Base-by-base conservation (phyloP, 495 filamentous ascomycete genomes). In the Lophium mytilinum region DNA sequence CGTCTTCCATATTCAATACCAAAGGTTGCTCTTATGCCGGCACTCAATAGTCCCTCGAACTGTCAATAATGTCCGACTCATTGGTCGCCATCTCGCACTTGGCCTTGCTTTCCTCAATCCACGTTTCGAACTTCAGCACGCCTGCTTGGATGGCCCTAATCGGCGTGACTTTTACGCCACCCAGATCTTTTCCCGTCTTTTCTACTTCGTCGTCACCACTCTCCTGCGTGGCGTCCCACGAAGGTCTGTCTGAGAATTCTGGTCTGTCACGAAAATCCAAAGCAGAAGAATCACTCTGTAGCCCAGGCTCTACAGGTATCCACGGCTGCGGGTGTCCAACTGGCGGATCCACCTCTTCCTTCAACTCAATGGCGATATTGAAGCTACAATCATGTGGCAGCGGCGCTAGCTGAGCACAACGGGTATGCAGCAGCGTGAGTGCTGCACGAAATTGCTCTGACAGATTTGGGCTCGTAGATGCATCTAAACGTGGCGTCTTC, bases 331-430 rank as follows among this genome's bases (percentile, higher is more conserved):
- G 82, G 67, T 85, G 80, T 71, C 83, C 83, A 60, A 90, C 82
- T n/a, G 90, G 93, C 18, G 86, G 80, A 39, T 83, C 76, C 2
- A 57, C 80, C 47, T 88, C 82, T 50, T 88, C 84, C 37, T 83
- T 80, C 58, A 96, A 74, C 72, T 97, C 93, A 30, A 96, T 83
- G 35, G 85, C 88, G 24, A 97, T 75, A 12, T 89, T 95, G 65
- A 89, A 97, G 15, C 86, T 87, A 70, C 90, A 94, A 57, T 85
- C 80, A 18, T 78, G 72, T 0, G 90, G 89, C 56, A 95, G 64
- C 2, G 84, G 77, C 1, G 66, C 75, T 61, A 95, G 73, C 30
- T 74, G 75, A 43, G 83, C 78, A 59, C 82, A 83, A 19, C 80
- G 69, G 30, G 74, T 71, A 17, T 76, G 74, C 50, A 85, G 69